Conservation (phyloP, 768 basidiomycete species). For the Boletus rubroflammeus region DNA sequence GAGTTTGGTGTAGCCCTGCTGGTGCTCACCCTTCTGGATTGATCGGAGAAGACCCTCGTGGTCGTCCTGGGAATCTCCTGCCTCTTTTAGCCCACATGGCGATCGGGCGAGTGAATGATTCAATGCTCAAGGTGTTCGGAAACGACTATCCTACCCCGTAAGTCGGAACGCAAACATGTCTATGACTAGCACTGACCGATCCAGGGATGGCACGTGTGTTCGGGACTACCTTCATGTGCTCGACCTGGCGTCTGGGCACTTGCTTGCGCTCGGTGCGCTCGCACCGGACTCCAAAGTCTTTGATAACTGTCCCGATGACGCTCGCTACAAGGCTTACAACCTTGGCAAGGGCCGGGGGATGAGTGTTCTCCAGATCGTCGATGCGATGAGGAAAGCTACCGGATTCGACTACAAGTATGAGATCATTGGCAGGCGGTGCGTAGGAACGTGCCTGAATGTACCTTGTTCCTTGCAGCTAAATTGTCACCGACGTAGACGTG, state of each 20-base stretch:
- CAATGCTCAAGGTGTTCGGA: slow-evolving; percentile 81
- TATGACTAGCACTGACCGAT: not conserved
- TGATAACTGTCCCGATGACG: slow-evolving; percentile 46
- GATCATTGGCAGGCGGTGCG: slow-evolving; percentile 86
- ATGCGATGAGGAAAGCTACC: slow-evolving; percentile 91
- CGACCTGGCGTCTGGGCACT: slow-evolving; percentile 92
- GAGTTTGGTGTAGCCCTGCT: slow-evolving; percentile 62
- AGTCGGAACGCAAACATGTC: slow-evolving; percentile 21
- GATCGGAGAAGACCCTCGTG: slow-evolving; percentile 96
- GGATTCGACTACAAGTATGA: slow-evolving; percentile 87
- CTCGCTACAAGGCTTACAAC: slow-evolving; percentile 91
- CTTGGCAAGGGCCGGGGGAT: slow-evolving; percentile 90
- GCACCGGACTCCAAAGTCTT: slow-evolving; percentile 55
- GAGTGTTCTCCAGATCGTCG: slow-evolving; percentile 90
- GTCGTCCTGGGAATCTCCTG: slow-evolving; percentile 90
- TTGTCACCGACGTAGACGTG: slow-evolving; percentile 49
- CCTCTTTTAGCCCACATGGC: slow-evolving; percentile 95
- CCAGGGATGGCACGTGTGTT: slow-evolving; percentile 94
- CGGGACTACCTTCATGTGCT: slow-evolving; percentile 92
- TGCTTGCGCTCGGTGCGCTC: slow-evolving; percentile 86
- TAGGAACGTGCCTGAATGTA: slow-evolving; percentile 3
- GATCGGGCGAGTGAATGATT: slow-evolving; percentile 74
- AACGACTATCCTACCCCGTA: slow-evolving; percentile 95
- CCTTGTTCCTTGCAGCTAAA: not conserved
- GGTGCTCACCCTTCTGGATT: slow-evolving; percentile 96